Conservation (phyloP, 192 early-diverging fungal genomes). For the Coemansia sp. region DNA sequence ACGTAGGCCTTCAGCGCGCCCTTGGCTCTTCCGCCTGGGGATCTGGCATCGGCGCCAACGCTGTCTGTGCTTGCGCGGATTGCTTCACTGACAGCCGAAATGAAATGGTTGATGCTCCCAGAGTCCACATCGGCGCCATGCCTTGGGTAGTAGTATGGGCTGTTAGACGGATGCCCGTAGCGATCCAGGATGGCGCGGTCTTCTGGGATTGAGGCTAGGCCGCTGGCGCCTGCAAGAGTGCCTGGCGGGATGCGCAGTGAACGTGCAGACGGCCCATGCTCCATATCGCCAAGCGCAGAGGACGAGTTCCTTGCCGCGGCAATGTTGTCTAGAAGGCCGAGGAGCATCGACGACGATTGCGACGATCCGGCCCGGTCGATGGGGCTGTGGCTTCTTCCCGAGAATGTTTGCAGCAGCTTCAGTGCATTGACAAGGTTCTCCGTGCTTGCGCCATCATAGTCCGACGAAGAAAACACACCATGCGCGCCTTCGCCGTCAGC, state of each 20-base stretch:
- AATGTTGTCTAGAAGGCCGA: constrained; percentile 25
- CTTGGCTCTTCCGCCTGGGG: constrained; percentile 8
- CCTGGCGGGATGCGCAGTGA: not conserved
- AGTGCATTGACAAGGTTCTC: constrained; percentile 47
- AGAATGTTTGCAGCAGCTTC: constrained; percentile 31
- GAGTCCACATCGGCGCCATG: constrained; percentile 15
- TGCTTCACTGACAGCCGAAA: constrained; percentile 38
- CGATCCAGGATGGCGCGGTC: constrained; percentile 1
- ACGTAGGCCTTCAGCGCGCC: constrained; percentile 37
- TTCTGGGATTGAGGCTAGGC: constrained; percentile 19
- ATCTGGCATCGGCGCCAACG: constrained; percentile 2
- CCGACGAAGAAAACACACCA: not conserved
- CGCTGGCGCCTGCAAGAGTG: not conserved
- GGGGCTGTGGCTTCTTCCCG: constrained; percentile 16
- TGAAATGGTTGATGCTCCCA: constrained; percentile 35
- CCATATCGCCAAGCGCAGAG: constrained; percentile 3
- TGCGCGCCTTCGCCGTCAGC: constrained; percentile 4
- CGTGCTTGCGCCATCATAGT: constrained; percentile 20
- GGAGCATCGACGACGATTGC: constrained; percentile 16
- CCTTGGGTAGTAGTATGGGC: constrained; percentile 1
- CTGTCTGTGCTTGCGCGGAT: constrained; percentile 22
- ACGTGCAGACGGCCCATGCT: not conserved
- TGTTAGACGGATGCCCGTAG: not conserved
- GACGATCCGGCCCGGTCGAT: constrained; percentile 9
- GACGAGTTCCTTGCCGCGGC: constrained; percentile 10